Evolutionary conservation across 768 basidiomycete genomes (phyloP), one percentile per base, ranked within the genome.

Genomic region (Leccinum variicolor): DNA sequence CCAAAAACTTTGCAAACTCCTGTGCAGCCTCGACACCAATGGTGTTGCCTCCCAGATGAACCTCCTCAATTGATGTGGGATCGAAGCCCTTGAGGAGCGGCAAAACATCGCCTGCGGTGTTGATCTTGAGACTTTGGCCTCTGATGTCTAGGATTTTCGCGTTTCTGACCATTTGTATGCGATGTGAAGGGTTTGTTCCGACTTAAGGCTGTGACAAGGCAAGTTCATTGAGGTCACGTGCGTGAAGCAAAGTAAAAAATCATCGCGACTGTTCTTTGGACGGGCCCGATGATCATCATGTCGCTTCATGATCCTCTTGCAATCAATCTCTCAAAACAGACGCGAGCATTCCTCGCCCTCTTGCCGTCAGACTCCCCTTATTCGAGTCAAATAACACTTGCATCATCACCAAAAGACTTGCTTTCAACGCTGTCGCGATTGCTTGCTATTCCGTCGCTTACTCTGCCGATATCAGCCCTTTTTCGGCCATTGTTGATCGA

Each of bases 21-120:
- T 84, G 70, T 48, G 94, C 89, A 46, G 96, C 96, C 66, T 90
- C 94, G 26, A 97, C 84, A 50, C 97, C 96, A 55, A 98, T 78
- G 19, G 94, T 95, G 74, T 98, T 98, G 21, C 94, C 96, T 49
- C 94, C 91, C 52, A 99, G 79, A 67, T 94, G 89, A 60, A 98
- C 86, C 76, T 96, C 94, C 72, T 94, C 89, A 63, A 94, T 78
- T 62, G 74, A 68, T 3, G 77, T 71, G 9, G 89, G 85, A 69
- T 89, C 84, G 49, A 89, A 77, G 53, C 81, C 80, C 25, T 75
- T 73, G 21, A 98, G 76, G 64, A 86, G 82, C 1, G 91, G 89
- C 62, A 85, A 82, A 54, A 95, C 84, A 60, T 96, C 91, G 0
- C 77, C 83, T 13, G 81, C 77, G 15, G 85, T 82, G 66, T 94